These are phyloP conservation scores for Neotropicomus parvogracilis DNA, from an alignment of 1,284 basidiomycete species.

Conservation along the genomic window DNA sequence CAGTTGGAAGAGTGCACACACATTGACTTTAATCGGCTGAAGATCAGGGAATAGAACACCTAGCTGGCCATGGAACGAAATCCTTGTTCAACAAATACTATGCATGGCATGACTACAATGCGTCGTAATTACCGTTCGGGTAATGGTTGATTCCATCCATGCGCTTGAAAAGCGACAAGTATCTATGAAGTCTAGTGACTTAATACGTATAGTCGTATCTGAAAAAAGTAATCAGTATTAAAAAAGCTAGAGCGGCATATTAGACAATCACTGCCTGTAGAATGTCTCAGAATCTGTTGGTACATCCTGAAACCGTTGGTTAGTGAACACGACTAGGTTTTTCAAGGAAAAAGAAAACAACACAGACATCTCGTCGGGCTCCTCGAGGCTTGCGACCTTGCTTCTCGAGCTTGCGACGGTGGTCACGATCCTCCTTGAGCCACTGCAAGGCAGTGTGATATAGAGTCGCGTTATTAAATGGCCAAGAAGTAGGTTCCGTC, in stretches of 20 bases:
- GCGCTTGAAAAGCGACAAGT: background rate
- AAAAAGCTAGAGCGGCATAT: background rate
- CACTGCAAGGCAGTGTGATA: constrained; percentile 78
- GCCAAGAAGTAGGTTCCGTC: constrained; percentile 67
- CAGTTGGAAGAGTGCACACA: no score
- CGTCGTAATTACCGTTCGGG: background rate
- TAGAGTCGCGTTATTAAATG: constrained; percentile 41
- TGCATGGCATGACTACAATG: background rate
- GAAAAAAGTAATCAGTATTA: constrained; percentile 7
- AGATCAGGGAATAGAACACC: no score
- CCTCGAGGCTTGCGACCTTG: constrained; percentile 65
- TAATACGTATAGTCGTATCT: constrained; percentile 66
- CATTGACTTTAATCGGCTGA: no score
- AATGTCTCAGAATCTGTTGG: constrained; percentile 84
- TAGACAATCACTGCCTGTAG: constrained; percentile 71
- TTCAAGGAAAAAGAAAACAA: background rate
- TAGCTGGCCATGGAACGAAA: no score
- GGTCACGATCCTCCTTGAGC: constrained; percentile 78
- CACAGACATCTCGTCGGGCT: constrained; percentile 58
- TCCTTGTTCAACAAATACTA: background rate
- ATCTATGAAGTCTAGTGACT: constrained; percentile 34
- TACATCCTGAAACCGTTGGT: constrained; percentile 36
- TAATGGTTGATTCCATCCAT: background rate
- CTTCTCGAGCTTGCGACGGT: constrained; percentile 58
- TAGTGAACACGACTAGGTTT: background rate